phyloP scores from a whole-genome alignment of 1,284 basidiomycete genomes.

The Hemileia vastatrix region DNA sequence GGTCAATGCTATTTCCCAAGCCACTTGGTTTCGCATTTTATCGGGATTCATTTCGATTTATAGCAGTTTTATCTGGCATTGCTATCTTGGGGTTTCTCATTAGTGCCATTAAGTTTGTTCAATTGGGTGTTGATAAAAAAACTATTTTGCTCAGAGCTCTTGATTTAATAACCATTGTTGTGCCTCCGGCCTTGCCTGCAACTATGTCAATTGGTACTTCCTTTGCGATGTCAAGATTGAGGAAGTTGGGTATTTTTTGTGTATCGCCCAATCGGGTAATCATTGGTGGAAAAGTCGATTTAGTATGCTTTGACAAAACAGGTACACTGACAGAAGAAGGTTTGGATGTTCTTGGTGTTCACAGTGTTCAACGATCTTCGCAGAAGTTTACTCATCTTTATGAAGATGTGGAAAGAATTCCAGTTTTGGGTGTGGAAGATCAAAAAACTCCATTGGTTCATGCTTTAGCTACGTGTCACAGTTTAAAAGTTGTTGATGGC shows the following conservation, averaged over 20 bases:
- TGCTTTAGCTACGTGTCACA: constrained; percentile 92
- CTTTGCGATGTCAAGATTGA: constrained; percentile 81
- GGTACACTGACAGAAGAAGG: constrained; percentile 98
- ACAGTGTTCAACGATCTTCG: constrained; percentile 61
- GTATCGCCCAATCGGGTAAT: constrained; percentile 95
- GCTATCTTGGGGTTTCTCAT: constrained; percentile 78
- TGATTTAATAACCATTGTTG: constrained; percentile 95
- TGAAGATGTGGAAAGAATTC: constrained; percentile 75
- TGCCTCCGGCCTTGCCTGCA: constrained; percentile 92
- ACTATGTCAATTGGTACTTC: constrained; percentile 96
- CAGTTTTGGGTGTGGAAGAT: constrained; percentile 53
- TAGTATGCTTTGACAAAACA: constrained; percentile 99
- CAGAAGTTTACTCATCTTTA: constrained; percentile 80
- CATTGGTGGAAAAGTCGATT: constrained; percentile 90
- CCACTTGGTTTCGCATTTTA: constrained; percentile 62
- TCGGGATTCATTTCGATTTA: constrained; percentile 93
- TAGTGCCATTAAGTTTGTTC: constrained; percentile 73
- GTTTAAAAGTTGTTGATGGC: constrained; percentile 81
- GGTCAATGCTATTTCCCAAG: constrained; percentile 98
- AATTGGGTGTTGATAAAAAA: constrained; percentile 79
- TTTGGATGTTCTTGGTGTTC: constrained; percentile 86
- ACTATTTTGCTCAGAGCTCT: constrained; percentile 86
- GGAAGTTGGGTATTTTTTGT: constrained; percentile 84
- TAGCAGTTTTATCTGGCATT: constrained; percentile 77
- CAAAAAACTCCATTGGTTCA: constrained; percentile 74